Percentiles rank a stretch among this genome's conserved stretches.
phyloP scores from a whole-genome alignment of 2,329 filamentous ascomycete species.

The Aspergillus texensis region DNA sequence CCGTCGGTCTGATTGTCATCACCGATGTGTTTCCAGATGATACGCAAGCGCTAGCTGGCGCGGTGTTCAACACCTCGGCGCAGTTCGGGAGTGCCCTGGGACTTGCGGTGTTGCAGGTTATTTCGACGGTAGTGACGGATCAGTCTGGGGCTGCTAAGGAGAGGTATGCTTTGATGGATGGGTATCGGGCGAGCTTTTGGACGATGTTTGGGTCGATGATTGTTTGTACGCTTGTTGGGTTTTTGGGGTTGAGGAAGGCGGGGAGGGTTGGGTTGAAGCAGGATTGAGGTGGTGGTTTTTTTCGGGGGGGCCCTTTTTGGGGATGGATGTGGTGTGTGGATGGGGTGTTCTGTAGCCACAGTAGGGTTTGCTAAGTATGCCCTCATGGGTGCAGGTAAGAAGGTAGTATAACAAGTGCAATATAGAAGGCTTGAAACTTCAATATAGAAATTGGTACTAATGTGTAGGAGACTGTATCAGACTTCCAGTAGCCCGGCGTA shows the following conservation, averaged over 20 bases:
- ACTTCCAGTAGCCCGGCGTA: no score
- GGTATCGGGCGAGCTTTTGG: conserved; percentile 59
- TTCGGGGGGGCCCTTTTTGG: no score
- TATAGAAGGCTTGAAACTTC: no score
- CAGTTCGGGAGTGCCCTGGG: conserved; percentile 61
- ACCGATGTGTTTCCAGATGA: conserved; percentile 27
- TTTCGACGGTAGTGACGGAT: conserved; percentile 47
- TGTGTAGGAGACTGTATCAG: no score
- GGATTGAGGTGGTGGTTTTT: conserved; percentile 15
- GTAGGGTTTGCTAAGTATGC: no score
- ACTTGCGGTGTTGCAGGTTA: conserved; percentile 54
- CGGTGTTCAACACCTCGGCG: conserved; percentile 62
- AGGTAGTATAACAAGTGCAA: no score
- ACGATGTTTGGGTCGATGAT: conserved; percentile 52
- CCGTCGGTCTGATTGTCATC: conserved; percentile 20
- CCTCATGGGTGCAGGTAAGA: no score
- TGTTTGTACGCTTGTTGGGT: conserved; percentile 42
- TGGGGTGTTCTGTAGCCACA: no score
- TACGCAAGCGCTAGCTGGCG: conserved; percentile 62
- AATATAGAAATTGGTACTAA: no score
- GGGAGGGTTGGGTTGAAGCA: conserved; percentile 55
- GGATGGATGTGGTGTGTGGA: no score
- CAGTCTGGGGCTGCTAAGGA: conserved; percentile 27
- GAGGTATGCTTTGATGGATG: conserved; percentile 49
- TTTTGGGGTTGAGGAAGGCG: conserved; percentile 48